Conservation (phyloP, 805 yeast genomes). For the Ogataea ramenticola region DNA sequence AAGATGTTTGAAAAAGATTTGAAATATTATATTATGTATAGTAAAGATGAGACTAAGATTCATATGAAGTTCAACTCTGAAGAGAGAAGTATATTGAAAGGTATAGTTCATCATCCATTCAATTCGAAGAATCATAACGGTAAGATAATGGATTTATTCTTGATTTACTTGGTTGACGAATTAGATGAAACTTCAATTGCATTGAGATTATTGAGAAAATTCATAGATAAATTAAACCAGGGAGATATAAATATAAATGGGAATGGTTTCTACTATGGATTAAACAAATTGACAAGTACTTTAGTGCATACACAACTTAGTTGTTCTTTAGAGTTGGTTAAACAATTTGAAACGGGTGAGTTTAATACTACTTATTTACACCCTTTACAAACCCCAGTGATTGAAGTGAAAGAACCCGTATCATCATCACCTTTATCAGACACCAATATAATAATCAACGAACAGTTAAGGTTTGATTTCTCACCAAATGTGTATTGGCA, state of each 20-base stretch:
- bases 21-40: neutral
- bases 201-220: neutral
- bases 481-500: neutral
- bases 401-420: neutral
- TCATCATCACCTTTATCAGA: neutral
- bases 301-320: neutral
- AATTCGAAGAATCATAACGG: neutral
- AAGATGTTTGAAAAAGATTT: neutral
- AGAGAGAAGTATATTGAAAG: neutral
- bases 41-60: neutral
- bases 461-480: neutral
- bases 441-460: neutral
- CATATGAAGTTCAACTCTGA: neutral
- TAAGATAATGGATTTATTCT: neutral
- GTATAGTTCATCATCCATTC: neutral
- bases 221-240: neutral
- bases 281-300: neutral
- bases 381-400: no score
- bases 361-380: neutral
- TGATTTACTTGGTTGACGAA: neutral
- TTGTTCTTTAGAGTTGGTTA: neutral
- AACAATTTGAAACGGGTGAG: neutral
- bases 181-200: neutral
- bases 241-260: neutral
- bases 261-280: neutral